Evolutionary conservation across 2,329 filamentous ascomycete genomes (phyloP).

Genomic region (Pseudocercospora eumusae): DNA sequence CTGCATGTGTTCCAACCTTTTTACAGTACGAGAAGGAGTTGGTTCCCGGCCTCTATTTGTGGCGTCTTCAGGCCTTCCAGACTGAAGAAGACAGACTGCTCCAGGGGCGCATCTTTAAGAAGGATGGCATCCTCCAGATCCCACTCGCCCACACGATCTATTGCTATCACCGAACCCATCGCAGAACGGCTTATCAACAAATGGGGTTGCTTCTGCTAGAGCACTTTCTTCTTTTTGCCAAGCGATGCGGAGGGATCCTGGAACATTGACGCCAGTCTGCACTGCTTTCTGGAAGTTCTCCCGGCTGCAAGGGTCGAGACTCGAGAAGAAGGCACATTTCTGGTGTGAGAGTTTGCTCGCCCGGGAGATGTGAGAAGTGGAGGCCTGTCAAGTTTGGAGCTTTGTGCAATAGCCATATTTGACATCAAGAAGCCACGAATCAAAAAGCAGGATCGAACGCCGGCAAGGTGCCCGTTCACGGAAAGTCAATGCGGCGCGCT

Average conservation of each 20-base stretch:
- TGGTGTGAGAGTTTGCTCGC: conserved; percentile 1
- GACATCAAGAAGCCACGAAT: neutral
- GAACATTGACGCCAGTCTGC: neutral
- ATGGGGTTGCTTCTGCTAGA: neutral
- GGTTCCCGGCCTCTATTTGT: conserved; percentile 11
- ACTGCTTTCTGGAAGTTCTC: conserved; percentile 4
- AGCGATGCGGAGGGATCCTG: neutral
- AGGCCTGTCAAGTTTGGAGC: conserved; percentile 2
- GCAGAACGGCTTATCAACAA: neutral
- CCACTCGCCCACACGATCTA: conserved; percentile 15
- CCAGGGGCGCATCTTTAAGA: neutral
- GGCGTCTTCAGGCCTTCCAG: conserved; percentile 7
- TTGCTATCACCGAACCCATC: conserved; percentile 12
- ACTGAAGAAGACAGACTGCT: conserved; percentile 4
- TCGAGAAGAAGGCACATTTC: conserved; percentile 2
- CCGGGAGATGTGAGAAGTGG: neutral
- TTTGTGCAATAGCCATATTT: conserved; percentile 5
- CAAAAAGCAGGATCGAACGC: neutral
- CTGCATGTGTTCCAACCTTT: neutral
- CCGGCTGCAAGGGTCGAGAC: neutral
- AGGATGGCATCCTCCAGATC: conserved; percentile 1
- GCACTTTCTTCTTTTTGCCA: neutral
- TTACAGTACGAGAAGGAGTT: conserved; percentile 2
- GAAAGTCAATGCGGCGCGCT: neutral
- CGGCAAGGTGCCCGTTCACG: neutral